Percentiles rank a stretch among this genome's conserved stretches.
Evolutionary conservation across 169 alveolate species (phyloP).

Genomic region (Plasmodium ovale): DNA sequence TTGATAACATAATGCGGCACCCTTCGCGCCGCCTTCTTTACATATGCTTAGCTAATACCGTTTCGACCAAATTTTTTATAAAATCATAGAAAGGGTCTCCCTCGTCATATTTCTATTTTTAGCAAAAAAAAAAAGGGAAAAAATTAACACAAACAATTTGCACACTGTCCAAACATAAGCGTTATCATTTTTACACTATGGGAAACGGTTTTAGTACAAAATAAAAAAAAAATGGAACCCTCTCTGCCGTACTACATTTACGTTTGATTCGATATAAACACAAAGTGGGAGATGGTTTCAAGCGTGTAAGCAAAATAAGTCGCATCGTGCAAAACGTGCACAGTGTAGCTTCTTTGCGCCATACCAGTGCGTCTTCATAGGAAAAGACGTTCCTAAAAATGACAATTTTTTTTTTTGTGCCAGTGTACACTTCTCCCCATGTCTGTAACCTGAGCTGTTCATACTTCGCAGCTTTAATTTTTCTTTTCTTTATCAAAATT

Average conservation of each 20-base stretch:
- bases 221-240: too few species aligned
- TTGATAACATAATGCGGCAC: neutral
- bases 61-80: constrained; percentile 72
- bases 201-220: too few species aligned
- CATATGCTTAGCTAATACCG: constrained; percentile 19
- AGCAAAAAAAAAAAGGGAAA: constrained; percentile 1
- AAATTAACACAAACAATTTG: neutral
- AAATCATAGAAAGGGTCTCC: constrained; percentile 80
- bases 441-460: constrained; percentile 76
- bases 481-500: constrained; percentile 41
- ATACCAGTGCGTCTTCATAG: constrained; percentile 82
- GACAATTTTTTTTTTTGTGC: constrained; percentile 81
- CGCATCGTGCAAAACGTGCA: neutral
- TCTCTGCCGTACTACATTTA: too few species aligned
- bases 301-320: too few species aligned
- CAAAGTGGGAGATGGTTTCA: too few species aligned
- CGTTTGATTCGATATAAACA: too few species aligned
- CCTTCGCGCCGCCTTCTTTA: neutral
- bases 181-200: too few species aligned
- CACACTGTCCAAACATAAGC: too few species aligned
- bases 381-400: constrained; percentile 86
- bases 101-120: constrained; percentile 77
- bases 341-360: neutral
- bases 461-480: constrained; percentile 78
- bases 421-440: constrained; percentile 65